Conservation (phyloP, 176 grass and related monocot genomes). For the bread wheat (Triticum aestivum) region DNA sequence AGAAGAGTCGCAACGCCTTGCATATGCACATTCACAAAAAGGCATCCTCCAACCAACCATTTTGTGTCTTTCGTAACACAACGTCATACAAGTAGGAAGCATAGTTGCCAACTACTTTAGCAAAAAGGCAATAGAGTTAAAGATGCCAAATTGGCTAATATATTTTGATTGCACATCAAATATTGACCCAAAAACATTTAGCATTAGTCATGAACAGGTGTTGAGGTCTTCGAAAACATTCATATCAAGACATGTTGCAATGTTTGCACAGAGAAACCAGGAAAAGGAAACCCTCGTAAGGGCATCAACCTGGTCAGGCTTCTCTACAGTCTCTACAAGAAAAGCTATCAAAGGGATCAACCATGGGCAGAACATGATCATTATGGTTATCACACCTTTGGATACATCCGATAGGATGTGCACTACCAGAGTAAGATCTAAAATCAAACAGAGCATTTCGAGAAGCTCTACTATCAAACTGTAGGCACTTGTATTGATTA, state of each 20-base stretch:
- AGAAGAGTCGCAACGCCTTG: too few species aligned
- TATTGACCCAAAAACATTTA: background rate
- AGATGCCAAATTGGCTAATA: background rate
- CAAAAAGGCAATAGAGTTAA: background rate
- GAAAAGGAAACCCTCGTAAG: too few species aligned
- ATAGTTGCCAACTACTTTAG: too few species aligned
- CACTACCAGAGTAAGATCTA: background rate
- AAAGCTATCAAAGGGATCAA: background rate
- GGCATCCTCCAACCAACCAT: too few species aligned
- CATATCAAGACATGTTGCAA: background rate
- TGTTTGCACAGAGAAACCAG: background rate
- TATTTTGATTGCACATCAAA: background rate
- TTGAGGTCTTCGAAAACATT: background rate
- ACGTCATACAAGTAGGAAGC: too few species aligned
- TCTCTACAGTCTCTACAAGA: background rate
- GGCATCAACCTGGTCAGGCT: background rate
- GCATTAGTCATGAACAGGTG: background rate
- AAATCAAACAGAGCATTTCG: background rate
- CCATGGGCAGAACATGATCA: background rate
- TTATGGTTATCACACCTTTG: background rate
- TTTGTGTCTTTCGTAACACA: too few species aligned
- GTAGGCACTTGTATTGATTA: background rate
- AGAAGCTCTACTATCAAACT: background rate
- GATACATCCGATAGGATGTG: background rate
- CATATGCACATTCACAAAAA: too few species aligned